phyloP scores from a whole-genome alignment of 2,329 filamentous ascomycete genomes.

The Corinectria fuckeliana region DNA sequence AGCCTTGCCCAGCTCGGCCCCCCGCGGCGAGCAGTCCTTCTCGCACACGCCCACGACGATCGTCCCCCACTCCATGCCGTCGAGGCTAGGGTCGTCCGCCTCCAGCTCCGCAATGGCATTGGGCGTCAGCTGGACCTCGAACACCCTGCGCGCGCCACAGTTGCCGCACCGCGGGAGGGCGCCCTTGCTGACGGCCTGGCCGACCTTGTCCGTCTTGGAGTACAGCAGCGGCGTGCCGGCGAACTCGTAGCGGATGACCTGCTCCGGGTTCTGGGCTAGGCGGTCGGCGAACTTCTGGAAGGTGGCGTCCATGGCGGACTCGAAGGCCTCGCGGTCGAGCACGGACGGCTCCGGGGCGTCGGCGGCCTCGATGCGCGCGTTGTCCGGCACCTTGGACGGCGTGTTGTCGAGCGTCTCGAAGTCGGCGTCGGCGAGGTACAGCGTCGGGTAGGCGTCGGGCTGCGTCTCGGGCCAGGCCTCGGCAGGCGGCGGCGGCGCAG shows the following conservation, averaged over 20 bases:
- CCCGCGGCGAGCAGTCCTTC: slow-evolving; percentile 73
- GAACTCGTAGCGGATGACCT: slow-evolving; percentile 83
- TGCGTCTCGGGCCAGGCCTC: slow-evolving; percentile 81
- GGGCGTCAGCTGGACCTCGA: slow-evolving; percentile 92
- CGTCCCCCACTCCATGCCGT: slow-evolving; percentile 99
- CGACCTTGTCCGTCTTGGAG: slow-evolving; percentile 76
- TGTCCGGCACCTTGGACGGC: slow-evolving; percentile 56
- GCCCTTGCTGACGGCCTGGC: slow-evolving; percentile 61
- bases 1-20: slow-evolving; percentile 65
- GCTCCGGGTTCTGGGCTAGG: slow-evolving; percentile 80
- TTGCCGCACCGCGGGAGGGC: slow-evolving; percentile 77
- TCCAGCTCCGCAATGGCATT: slow-evolving; percentile 91
- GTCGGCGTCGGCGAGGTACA: slow-evolving; percentile 86
- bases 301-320: slow-evolving; percentile 74
- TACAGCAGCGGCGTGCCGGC: slow-evolving; percentile 78
- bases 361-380: slow-evolving; percentile 51
- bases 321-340: slow-evolving; percentile 75
- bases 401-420: slow-evolving; percentile 81
- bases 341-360: slow-evolving; percentile 48
- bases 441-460: slow-evolving; percentile 74
- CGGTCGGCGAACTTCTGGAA: slow-evolving; percentile 84
- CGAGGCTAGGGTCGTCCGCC: slow-evolving; percentile 70
- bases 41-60: slow-evolving; percentile 86
- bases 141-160: slow-evolving; percentile 78
- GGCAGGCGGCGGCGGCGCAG: slow-evolving; percentile 45